Evolutionary conservation across 345 rosid genomes (phyloP).

Genomic region (Lumnitzera littorea): DNA sequence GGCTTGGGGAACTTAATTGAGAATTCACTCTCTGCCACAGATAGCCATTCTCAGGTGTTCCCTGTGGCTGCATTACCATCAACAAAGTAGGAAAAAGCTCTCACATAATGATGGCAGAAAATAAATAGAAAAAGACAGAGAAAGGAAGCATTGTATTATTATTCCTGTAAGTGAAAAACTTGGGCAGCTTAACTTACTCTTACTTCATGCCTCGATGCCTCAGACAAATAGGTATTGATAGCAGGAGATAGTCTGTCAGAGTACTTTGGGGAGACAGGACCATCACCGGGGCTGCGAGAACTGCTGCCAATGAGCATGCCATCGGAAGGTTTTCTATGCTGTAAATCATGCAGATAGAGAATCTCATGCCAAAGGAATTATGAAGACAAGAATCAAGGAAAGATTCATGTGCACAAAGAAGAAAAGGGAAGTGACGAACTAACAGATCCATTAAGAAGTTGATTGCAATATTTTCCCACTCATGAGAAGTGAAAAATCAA

Average conservation of each 20-base stretch:
- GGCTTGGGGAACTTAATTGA: slow-evolving; percentile 96
- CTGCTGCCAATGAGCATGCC: slow-evolving; percentile 83
- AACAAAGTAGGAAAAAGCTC: slow-evolving; percentile 2
- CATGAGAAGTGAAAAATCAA: too few species aligned
- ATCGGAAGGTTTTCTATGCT: slow-evolving; percentile 89
- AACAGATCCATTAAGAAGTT: too few species aligned
- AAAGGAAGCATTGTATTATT: not conserved
- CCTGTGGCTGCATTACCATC: slow-evolving; percentile 58
- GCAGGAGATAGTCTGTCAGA: slow-evolving; percentile 98
- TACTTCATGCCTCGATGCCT: slow-evolving; percentile 98
- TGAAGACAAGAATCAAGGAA: too few species aligned
- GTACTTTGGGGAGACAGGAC: slow-evolving; percentile 89
- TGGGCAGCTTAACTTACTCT: slow-evolving; percentile 37
- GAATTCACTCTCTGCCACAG: slow-evolving; percentile 97
- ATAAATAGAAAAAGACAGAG: not conserved
- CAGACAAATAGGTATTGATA: slow-evolving; percentile 83
- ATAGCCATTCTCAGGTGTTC: slow-evolving; percentile 90
- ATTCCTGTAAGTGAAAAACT: not conserved
- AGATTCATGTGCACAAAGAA: too few species aligned
- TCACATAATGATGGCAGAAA: slow-evolving; percentile 1
- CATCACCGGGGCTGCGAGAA: slow-evolving; percentile 86
- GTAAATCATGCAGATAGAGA: slow-evolving; percentile 20
- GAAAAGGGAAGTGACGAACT: too few species aligned
- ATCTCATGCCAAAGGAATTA: not conserved
- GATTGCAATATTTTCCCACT: too few species aligned